Conservation (phyloP, 495 filamentous ascomycete genomes). For the Lasiosphaeris hirsuta region DNA sequence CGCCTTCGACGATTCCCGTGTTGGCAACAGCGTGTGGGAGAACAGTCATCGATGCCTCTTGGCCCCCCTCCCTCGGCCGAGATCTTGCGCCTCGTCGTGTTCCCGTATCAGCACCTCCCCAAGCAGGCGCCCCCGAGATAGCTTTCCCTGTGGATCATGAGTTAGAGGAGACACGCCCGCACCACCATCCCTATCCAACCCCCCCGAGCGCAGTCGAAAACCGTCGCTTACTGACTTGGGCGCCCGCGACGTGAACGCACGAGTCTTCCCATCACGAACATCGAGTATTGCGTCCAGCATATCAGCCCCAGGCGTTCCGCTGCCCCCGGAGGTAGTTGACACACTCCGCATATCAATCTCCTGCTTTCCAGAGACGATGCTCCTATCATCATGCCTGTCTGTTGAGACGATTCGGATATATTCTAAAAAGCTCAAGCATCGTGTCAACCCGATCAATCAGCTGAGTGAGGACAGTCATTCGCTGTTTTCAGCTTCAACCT, state of each 20-base stretch:
- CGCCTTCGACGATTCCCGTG: constrained; percentile 3
- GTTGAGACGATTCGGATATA: constrained; percentile 47
- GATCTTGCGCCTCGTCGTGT: not conserved
- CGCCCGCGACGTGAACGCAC: not conserved
- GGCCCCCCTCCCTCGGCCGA: constrained; percentile 13
- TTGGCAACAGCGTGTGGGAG: constrained; percentile 15
- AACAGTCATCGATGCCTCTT: constrained; percentile 23
- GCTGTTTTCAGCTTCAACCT: constrained; percentile 15
- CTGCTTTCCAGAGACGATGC: constrained; percentile 48
- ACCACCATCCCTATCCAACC: not conserved
- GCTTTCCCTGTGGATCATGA: too few relatives aligned
- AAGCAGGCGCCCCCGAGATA: not conserved
- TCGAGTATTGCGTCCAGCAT: not conserved
- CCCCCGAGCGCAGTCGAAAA: not conserved
- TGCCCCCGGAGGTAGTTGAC: constrained; percentile 41
- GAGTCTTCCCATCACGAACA: not conserved
- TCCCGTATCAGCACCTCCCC: not conserved
- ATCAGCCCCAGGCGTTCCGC: constrained; percentile 27
- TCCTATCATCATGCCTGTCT: constrained; percentile 41
- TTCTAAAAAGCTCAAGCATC: constrained; percentile 39
- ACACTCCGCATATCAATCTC: constrained; percentile 38
- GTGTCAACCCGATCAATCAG: not conserved
- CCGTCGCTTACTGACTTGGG: constrained; percentile 12
- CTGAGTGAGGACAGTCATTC: constrained; percentile 15
- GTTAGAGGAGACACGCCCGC: not conserved